Conservation (phyloP, 164 flowering plant species). For the Umbilicus rupestris region DNA sequence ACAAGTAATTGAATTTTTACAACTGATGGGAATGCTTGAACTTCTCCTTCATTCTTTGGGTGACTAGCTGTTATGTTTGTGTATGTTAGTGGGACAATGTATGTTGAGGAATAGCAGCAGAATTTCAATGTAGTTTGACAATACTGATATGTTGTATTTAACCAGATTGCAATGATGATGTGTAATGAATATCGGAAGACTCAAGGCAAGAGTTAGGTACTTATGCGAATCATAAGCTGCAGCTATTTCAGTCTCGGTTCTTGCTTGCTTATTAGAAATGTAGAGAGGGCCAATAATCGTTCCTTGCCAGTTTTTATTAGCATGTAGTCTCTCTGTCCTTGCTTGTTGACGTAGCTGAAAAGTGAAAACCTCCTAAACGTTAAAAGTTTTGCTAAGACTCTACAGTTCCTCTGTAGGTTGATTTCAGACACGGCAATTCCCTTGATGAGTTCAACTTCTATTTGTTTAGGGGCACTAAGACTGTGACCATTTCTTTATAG, state of each 20-base stretch:
- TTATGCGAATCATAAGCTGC: conserved; percentile 11
- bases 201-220: conserved; percentile 22
- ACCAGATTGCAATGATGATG: conserved; percentile 64
- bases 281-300: background rate
- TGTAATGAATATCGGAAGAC: conserved; percentile 42
- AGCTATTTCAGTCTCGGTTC: background rate
- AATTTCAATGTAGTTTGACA: background rate
- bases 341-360: no score
- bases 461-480: no score
- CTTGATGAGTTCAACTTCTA: no score
- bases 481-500: no score
- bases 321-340: no score
- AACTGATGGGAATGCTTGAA: background rate
- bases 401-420: no score
- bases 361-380: no score
- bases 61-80: background rate
- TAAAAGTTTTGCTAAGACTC: no score
- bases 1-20: background rate
- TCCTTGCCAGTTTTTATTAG: no score
- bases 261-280: background rate
- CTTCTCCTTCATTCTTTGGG: background rate
- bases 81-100: background rate
- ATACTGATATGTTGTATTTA: conserved; percentile 28
- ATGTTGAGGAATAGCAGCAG: no score
- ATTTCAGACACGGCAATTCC: no score